Evolutionary conservation across 176 grass and related monocot species (phyloP).

Genomic region (Thalia dealbata): DNA sequence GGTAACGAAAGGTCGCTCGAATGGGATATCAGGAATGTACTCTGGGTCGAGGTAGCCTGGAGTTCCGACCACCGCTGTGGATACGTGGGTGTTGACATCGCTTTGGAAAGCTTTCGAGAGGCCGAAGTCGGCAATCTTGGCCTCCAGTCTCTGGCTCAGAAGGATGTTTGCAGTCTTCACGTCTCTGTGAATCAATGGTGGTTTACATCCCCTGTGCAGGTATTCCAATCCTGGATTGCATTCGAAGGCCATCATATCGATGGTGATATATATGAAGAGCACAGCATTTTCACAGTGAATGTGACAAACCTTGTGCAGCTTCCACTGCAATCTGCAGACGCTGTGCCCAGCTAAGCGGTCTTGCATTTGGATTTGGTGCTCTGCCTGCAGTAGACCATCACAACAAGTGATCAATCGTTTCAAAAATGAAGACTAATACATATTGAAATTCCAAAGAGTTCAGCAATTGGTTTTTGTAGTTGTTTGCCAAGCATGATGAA

Average conservation of each 20-base stretch:
- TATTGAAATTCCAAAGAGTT: not conserved
- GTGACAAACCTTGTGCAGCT: constrained; percentile 16
- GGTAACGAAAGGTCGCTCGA: not conserved
- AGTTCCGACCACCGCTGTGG: constrained; percentile 9
- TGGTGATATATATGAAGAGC: not conserved
- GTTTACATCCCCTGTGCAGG: constrained; percentile 11
- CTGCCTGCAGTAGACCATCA: constrained; percentile 3
- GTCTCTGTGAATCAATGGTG: constrained; percentile 19
- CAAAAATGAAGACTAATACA: not conserved
- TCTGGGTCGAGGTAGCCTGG: constrained; percentile 17
- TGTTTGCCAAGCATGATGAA: not conserved
- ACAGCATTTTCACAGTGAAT: not conserved
- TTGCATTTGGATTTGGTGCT: too few relatives aligned
- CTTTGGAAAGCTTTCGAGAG: constrained; percentile 15
- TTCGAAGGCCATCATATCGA: too few relatives aligned
- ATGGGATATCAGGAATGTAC: not conserved
- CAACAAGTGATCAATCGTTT: not conserved
- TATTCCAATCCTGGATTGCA: constrained; percentile 9
- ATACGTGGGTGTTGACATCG: not conserved
- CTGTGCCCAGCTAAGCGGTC: constrained; percentile 9
- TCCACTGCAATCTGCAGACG: constrained; percentile 20
- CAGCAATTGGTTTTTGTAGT: not conserved
- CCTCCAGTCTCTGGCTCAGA: constrained; percentile 8
- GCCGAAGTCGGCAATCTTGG: constrained; percentile 23
- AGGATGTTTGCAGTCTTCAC: constrained; percentile 21